Evolutionary conservation across 192 early-diverging fungal genomes (phyloP), one percentile per base, ranked within the genome.

Genomic region (Lobulomyces angularis): DNA sequence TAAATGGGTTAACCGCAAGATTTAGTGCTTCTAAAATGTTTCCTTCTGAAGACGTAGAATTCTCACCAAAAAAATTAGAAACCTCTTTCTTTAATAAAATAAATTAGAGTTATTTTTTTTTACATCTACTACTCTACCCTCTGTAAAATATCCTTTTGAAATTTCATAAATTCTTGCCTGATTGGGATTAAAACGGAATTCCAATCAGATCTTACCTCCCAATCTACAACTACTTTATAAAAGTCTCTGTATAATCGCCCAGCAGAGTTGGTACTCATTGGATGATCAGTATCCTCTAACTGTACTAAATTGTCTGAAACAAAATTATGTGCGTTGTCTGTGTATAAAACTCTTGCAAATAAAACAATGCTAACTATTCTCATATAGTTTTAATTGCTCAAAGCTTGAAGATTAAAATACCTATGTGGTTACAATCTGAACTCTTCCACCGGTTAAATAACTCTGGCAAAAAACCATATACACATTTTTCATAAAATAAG

Each of bases 21-120:
- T 98, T 98, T 35, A 98, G 78, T 0, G 94, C 88, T 58, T 95
- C 94, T 0, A 98, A 69, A 18, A 98, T 68, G 55, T 94, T 96
- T 19, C 94, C 94, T 49, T 93, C 88, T 43, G 71, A 79, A 0
- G 91, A 83, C 42, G 80, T 70, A 17, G 84, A 83, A 52, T 87
- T 79, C 14, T 77, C 62, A 3, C 93, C 92, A 18, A 70, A 72
- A 11, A 91, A 62, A 30, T 35, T 50, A n/a, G 44, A n/a, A n/a
- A n/a, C n/a, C n/a, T n/a, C n/a, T n/a, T n/a, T n/a, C n/a, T n/a
- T n/a, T 46, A 0, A 45, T 44, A 3, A 35, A 35, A 48, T 46
- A 27, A 27, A 44, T 45, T n/a, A n/a, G n/a, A 50, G 55, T 27
- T 56, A 54, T 16, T 55, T 2, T 64, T 58, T 1, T 62, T 62